Percentiles rank a stretch among this genome's conserved stretches.
These are phyloP conservation scores for Coniochaeta pulveracea DNA, from an alignment of 2,329 filamentous ascomycete genomes.

Conservation along the genomic window DNA sequence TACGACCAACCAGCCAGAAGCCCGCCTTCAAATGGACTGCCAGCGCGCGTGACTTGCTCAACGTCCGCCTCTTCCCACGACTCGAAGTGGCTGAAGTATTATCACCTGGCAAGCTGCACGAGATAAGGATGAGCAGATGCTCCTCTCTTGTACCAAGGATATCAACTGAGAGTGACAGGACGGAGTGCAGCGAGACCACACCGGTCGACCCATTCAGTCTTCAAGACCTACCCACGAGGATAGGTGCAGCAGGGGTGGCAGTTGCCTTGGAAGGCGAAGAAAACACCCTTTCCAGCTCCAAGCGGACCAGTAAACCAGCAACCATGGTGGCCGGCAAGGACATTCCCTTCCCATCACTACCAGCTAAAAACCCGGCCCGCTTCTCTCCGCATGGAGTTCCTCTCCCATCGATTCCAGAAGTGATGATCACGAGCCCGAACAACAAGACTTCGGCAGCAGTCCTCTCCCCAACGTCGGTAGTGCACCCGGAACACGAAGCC, in stretches of 20 bases:
- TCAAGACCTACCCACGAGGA: constrained; percentile 31
- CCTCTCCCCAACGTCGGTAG: constrained; percentile 3
- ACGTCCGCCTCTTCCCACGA: constrained; percentile 39
- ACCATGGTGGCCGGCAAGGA: constrained; percentile 11
- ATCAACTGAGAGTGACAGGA: constrained; percentile 18
- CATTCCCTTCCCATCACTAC: constrained; percentile 18
- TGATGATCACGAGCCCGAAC: constrained; percentile 16
- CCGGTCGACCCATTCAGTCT: constrained; percentile 38
- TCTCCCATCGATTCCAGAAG: constrained; percentile 31
- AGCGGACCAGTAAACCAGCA: not conserved
- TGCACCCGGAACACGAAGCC: constrained; percentile 20
- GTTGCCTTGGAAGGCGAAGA: constrained; percentile 7
- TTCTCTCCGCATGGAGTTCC: constrained; percentile 5
- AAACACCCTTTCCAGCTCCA: constrained; percentile 5
- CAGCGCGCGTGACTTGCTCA: constrained; percentile 46
- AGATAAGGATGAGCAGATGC: constrained; percentile 27
- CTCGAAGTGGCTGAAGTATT: constrained; percentile 50
- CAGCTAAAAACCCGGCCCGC: constrained; percentile 17
- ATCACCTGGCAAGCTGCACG: constrained; percentile 38
- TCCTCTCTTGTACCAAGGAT: constrained; percentile 17
- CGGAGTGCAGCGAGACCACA: constrained; percentile 22
- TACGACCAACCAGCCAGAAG: constrained; percentile 13
- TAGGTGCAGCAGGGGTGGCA: constrained; percentile 25
- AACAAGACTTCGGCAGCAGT: constrained; percentile 9
- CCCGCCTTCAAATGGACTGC: constrained; percentile 38